Evolutionary conservation across 208 protist genomes (phyloP).

Genomic region (Acanthamoeba sp.): DNA sequence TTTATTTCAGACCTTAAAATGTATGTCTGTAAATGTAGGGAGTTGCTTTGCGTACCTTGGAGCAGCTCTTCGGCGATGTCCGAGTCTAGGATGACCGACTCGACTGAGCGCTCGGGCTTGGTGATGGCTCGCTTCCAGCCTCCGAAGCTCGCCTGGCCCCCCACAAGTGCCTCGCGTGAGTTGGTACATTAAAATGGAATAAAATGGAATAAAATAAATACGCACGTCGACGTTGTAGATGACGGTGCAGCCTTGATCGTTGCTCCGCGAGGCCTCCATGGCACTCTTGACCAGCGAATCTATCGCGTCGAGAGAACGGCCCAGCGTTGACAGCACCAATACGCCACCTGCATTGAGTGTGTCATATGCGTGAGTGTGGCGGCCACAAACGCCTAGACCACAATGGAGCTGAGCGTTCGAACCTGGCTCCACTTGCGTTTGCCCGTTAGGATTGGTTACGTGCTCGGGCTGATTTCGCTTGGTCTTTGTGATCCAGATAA

Average conservation of each 20-base stretch:
- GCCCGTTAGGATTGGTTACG: background rate
- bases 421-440: slow-evolving; percentile 57
- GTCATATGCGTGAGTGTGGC: background rate
- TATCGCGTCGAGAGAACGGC: background rate
- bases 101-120: slow-evolving; percentile 90
- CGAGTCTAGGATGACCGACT: slow-evolving; percentile 93
- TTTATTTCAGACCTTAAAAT: background rate
- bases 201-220: background rate
- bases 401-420: background rate
- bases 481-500: slow-evolving; percentile 26
- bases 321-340: slow-evolving; percentile 32
- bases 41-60: slow-evolving; percentile 80
- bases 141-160: slow-evolving; percentile 40
- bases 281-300: slow-evolving; percentile 30
- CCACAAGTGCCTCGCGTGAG: background rate
- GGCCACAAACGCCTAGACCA: background rate
- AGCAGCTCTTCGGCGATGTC: slow-evolving; percentile 84
- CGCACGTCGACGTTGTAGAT: slow-evolving; percentile 65
- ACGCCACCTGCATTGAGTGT: background rate
- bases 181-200: background rate
- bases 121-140: slow-evolving; percentile 89
- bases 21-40: background rate
- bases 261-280: slow-evolving; percentile 46
- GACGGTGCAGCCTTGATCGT: slow-evolving; percentile 27
- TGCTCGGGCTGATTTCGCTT: background rate